These are phyloP conservation scores for Suhomyces pyralidae DNA, from an alignment of 805 yeast genomes.

Conservation along the genomic window DNA sequence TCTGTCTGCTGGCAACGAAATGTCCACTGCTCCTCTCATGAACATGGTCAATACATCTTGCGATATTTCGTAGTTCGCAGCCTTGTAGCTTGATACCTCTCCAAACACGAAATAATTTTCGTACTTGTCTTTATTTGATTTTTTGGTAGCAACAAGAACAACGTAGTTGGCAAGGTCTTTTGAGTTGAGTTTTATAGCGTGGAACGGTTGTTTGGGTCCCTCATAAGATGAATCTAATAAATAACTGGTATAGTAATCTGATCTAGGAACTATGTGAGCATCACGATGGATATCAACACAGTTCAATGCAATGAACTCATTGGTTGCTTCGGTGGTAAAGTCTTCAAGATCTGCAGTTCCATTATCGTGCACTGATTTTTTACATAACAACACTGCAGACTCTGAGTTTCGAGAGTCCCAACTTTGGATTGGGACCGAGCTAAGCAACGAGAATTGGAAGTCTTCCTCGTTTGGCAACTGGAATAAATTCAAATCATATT, in stretches of 20 bases:
- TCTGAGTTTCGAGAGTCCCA: slow-evolving; percentile 9
- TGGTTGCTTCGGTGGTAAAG: slow-evolving; percentile 36
- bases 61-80: slow-evolving; percentile 21
- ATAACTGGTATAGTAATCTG: slow-evolving; percentile 32
- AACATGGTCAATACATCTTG: slow-evolving; percentile 35
- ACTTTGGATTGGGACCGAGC: slow-evolving; percentile 12
- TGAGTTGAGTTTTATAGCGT: slow-evolving; percentile 43
- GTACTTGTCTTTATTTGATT: slow-evolving; percentile 10
- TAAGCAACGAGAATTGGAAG: slow-evolving; percentile 18
- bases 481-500: slow-evolving; percentile 4
- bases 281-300: slow-evolving; percentile 47
- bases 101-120: slow-evolving; percentile 36
- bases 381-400: slow-evolving; percentile 21
- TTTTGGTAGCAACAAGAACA: slow-evolving; percentile 47
- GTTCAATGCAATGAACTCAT: slow-evolving; percentile 31
- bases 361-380: slow-evolving; percentile 7
- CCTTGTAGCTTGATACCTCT: slow-evolving; percentile 25
- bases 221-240: slow-evolving; percentile 55
- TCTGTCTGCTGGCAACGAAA: slow-evolving; percentile 41
- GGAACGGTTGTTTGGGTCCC: slow-evolving; percentile 48
- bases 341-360: slow-evolving; percentile 22
- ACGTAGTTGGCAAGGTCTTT: slow-evolving; percentile 44
- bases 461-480: slow-evolving; percentile 1
- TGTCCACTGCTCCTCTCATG: slow-evolving; percentile 37
- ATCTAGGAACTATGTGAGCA: slow-evolving; percentile 48